Conservation (phyloP, 1,284 basidiomycete genomes). For the Stereum hirsutum region DNA sequence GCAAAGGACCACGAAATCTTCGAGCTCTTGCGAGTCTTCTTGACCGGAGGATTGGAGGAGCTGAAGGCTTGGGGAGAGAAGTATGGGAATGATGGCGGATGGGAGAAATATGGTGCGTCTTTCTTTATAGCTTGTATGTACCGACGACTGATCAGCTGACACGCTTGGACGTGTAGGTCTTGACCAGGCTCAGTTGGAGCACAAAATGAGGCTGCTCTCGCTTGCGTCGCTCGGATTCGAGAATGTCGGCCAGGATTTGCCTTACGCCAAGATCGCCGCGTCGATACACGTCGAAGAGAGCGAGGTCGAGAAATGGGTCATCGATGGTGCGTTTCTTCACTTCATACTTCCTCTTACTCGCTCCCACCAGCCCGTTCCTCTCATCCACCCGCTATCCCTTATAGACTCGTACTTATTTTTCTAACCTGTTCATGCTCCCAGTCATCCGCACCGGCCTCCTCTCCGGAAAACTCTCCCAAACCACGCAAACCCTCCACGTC, state of each 20-base stretch:
- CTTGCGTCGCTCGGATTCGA: conserved; percentile 74
- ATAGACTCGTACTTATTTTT: too few relatives aligned
- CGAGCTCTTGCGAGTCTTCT: conserved; percentile 64
- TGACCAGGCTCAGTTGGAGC: conserved; percentile 50
- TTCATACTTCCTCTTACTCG: neutral
- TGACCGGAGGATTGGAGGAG: conserved; percentile 57
- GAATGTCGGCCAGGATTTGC: conserved; percentile 67
- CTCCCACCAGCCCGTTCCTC: neutral
- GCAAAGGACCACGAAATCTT: conserved; percentile 57
- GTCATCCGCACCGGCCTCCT: conserved; percentile 82
- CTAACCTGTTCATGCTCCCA: too few relatives aligned
- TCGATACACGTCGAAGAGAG: conserved; percentile 57
- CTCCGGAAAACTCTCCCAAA: conserved; percentile 82
- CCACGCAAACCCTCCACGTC: conserved; percentile 67
- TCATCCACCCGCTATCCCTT: too few relatives aligned
- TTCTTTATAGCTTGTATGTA: conserved; percentile 11
- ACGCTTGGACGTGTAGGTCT: conserved; percentile 27
- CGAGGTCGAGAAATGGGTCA: conserved; percentile 87
- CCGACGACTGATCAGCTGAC: neutral
- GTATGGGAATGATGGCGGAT: conserved; percentile 38
- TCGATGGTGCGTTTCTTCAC: conserved; percentile 58
- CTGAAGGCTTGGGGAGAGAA: conserved; percentile 53
- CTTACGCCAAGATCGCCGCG: conserved; percentile 68
- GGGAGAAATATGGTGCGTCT: conserved; percentile 55
- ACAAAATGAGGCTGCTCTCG: conserved; percentile 77